Conservation (phyloP, 2,329 filamentous ascomycete genomes). For the Ophiostoma pallidulum region DNA sequence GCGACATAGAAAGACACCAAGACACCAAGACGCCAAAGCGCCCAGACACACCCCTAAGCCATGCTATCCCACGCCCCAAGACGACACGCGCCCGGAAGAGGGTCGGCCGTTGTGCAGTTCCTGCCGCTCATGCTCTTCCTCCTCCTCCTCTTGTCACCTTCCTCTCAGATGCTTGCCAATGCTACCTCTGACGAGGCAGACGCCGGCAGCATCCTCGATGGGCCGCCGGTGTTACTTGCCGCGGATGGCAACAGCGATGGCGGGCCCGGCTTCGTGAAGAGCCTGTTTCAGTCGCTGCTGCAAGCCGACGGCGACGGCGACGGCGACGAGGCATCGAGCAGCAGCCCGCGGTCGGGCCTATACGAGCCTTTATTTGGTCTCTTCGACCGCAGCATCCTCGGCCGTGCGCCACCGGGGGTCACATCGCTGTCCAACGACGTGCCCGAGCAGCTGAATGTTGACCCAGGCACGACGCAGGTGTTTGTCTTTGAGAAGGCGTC, state of each 20-base stretch:
- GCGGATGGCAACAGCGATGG: not conserved
- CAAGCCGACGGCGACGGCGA: not conserved
- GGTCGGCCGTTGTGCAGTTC: conserved; percentile 53
- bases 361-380: conserved; percentile 55
- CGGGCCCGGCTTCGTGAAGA: not conserved
- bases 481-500: conserved; percentile 54
- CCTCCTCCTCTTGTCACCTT: conserved; percentile 47
- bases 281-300: not conserved
- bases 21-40: too few species aligned
- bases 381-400: conserved; percentile 54
- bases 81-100: conserved; percentile 27
- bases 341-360: conserved; percentile 16
- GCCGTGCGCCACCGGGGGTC: conserved; percentile 45
- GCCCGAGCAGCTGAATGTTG: conserved; percentile 48
- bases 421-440: conserved; percentile 54
- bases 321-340: not conserved
- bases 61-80: not conserved
- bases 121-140: conserved; percentile 51
- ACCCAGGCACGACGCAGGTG: conserved; percentile 50
- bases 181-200: not conserved
- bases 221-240: not conserved
- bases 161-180: conserved; percentile 39
- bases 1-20: too few species aligned
- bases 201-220: not conserved
- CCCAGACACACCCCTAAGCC: not conserved